Evolutionary conservation across 177 flowering plant species (phyloP), one percentile per base, ranked within the genome.

Genomic region (Vitis hybrid): DNA sequence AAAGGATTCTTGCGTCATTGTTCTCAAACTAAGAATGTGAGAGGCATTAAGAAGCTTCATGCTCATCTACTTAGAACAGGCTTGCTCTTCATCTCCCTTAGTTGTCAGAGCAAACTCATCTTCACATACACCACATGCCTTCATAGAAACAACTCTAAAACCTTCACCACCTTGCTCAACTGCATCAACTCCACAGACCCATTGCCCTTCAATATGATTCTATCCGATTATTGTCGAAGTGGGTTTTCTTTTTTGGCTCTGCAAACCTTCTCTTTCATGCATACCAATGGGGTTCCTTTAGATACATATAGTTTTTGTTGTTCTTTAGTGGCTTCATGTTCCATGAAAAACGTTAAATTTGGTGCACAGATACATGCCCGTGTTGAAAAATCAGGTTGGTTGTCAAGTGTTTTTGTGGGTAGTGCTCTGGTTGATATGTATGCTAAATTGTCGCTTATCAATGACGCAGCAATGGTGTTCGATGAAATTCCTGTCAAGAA

Each of bases 401-500:
- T 51, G 19, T 70, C 80, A 4, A 91, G 89, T 73, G 88, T 89
- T 12, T 90, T 80, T 72, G 88, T 88, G 74, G 88, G 90, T 1
- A 83, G 91, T 68, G 84, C 91, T 49, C 70, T 93, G 68, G 55
- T 89, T 29, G 86, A 84, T 78, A 71, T 86, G 59, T 89, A 91
- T 70, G 81, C 76, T 0, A 91, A 82, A 73, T 70, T 62, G 0
- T 66, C 56, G 10, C 11, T 66, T 12, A 14, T 87, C 3, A 16
- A 56, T 6, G 83, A 84, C 68, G 93, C 94, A 18, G 71, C 65
- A 5, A 56, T 56, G 60, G 56, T 83, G 86, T 92, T 92, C 22
- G 95, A 91, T 67, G 94, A 93, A 88, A 88, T 91, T 60, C 93
- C 89, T 60, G 69, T 82, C 70, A 90, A 72, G 77, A 93, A 86